A percentile compares a stretch with the other conserved stretches of the same genome.
phyloP scores from a whole-genome alignment of 2,329 filamentous ascomycete species.

The Coniochaeta ligniaria region DNA sequence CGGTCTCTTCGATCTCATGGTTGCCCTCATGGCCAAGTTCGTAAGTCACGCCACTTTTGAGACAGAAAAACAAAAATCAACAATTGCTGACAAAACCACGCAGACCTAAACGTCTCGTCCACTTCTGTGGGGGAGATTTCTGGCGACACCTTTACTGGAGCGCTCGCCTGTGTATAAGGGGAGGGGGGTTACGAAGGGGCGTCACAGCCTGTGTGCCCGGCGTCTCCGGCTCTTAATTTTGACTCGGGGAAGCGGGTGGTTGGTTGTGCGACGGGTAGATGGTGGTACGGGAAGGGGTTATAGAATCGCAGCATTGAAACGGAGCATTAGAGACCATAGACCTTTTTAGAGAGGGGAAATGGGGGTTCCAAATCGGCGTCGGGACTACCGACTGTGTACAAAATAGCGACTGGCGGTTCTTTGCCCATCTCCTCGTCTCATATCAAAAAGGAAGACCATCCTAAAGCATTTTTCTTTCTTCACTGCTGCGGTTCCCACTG shows the following conservation, averaged over 20 bases:
- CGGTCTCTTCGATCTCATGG: slow-evolving; percentile 83
- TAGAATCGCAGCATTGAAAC: slow-evolving; percentile 20
- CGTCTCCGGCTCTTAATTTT: slow-evolving; percentile 4
- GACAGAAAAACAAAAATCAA: no score
- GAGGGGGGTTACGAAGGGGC: slow-evolving; percentile 10
- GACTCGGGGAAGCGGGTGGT: slow-evolving; percentile 9
- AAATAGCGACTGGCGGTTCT: slow-evolving; percentile 10
- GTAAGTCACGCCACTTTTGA: slow-evolving; percentile 38
- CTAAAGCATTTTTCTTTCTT: slow-evolving; percentile 16
- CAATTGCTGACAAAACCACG: not conserved
- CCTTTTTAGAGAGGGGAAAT: slow-evolving; percentile 14
- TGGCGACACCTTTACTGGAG: slow-evolving; percentile 13
- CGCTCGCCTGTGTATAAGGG: slow-evolving; percentile 18
- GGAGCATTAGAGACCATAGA: slow-evolving; percentile 14
- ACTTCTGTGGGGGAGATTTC: slow-evolving; percentile 8
- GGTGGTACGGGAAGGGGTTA: slow-evolving; percentile 12
- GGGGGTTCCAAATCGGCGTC: slow-evolving; percentile 11
- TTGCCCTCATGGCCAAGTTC: slow-evolving; percentile 92
- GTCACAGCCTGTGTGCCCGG: not conserved
- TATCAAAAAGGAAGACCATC: slow-evolving; percentile 8
- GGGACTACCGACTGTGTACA: slow-evolving; percentile 15
- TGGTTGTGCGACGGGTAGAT: slow-evolving; percentile 15
- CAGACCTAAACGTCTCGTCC: slow-evolving; percentile 19
- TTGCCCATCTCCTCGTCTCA: slow-evolving; percentile 16
- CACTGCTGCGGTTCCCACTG: no score